Evolutionary conservation across 371 early-diverging fungal genomes (phyloP), one percentile per base, ranked within the genome.

Genomic region (Globomyces sp.): DNA sequence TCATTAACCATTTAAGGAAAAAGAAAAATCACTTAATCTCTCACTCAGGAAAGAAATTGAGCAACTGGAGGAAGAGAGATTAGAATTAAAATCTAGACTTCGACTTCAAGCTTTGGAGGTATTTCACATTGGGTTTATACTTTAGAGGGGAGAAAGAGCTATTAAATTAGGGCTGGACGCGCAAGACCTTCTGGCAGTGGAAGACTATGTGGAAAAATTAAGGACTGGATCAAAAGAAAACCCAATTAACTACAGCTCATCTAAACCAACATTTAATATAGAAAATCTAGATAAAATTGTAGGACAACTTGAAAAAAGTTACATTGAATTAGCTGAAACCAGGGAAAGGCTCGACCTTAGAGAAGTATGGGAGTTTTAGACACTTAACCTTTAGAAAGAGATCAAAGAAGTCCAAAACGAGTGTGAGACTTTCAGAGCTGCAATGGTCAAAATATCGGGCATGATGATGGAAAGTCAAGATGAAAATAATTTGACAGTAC

Each of bases 31-130:
- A 4, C 64, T 83, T 45, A 74, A 65, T 37, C 45, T 57, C 4
- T 47, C 68, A 6, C 68, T 83, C 1, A 69, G 70, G 39, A 55
- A 67, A n/a, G 84, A 83, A 65, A 70, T 83, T 36, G 78, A 81
- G 11, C 8, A 48, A 39, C 64, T 83, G 47, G 84, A 83, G 59
- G 73, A 79, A 24, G 84, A 83, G 68, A 59, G 84, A 39, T 13
- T 83, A 4, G 63, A 70, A 47, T 59, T 82, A 24, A 83, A 83
- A 70, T 48, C 68, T 1, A 36, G 64, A 13, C 61, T 81, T 36
- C 65, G 84, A 6, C 39, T 76, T 10, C 72, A 72, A 42, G 84
- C 82, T 1, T 48, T 83, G n/a, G 78, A 76, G 24, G 24, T 24
- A 24, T 24, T 24, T 24, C 24, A 24, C 24, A 24, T 24, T 24